Conservation (phyloP, 768 basidiomycete species). For the Termitomyces sp. region DNA sequence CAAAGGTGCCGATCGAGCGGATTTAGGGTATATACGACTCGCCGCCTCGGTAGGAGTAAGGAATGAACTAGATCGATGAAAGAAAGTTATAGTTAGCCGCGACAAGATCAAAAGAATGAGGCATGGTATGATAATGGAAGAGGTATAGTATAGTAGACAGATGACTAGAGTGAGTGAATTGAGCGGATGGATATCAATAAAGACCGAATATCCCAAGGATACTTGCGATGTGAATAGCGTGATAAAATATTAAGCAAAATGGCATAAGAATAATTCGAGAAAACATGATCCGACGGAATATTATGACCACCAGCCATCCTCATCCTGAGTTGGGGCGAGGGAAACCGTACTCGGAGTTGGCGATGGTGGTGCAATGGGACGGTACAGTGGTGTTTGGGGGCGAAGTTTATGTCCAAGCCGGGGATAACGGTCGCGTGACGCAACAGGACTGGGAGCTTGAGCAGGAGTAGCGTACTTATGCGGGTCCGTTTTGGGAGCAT, state of each 20-base stretch:
- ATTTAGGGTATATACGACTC: slow-evolving; percentile 1
- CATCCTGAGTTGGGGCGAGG: slow-evolving; percentile 58
- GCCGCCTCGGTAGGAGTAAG: background rate
- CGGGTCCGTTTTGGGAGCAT: slow-evolving; percentile 32
- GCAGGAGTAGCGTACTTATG: slow-evolving; percentile 20
- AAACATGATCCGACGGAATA: background rate
- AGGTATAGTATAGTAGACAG: slow-evolving; percentile 3
- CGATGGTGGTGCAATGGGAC: slow-evolving; percentile 39
- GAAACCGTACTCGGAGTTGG: slow-evolving; percentile 79
- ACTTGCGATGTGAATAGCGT: slow-evolving; percentile 5
- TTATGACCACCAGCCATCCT: slow-evolving; percentile 79
- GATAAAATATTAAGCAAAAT: background rate
- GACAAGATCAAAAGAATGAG: background rate
- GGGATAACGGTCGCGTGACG: slow-evolving; percentile 31
- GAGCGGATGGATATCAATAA: background rate
- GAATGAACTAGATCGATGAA: background rate
- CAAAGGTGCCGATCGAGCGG: background rate
- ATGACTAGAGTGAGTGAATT: background rate
- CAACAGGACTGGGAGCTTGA: slow-evolving; percentile 21
- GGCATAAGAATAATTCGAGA: background rate
- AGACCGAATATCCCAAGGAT: background rate
- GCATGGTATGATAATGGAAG: background rate
- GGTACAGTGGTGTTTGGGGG: slow-evolving; percentile 18
- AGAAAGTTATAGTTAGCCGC: background rate
- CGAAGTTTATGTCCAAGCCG: slow-evolving; percentile 26